Evolutionary conservation across 441 rosid genomes (phyloP).

Genomic region (Euphorbia celastroides): DNA sequence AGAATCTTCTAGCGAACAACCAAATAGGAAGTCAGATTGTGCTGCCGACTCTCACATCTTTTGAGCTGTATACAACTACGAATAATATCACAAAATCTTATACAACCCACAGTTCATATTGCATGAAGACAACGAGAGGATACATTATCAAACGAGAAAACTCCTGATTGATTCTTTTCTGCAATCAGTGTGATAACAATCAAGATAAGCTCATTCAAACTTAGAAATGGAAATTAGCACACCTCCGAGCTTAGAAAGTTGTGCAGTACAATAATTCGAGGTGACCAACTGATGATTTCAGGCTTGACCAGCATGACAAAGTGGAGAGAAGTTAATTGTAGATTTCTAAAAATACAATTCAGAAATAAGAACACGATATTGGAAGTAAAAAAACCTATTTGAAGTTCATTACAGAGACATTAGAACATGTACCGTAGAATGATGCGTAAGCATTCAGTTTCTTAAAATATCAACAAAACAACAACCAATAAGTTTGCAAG

Average conservation of each 20-base stretch:
- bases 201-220: conserved; percentile 8
- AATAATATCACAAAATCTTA: background rate
- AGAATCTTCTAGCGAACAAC: background rate
- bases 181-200: conserved; percentile 2
- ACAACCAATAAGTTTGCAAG: background rate
- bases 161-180: background rate
- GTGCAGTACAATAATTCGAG: conserved; percentile 82
- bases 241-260: conserved; percentile 87
- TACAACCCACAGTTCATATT: background rate
- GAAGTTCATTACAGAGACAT: background rate
- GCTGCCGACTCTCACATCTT: background rate
- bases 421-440: background rate
- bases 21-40: background rate
- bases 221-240: conserved; percentile 16
- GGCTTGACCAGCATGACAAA: conserved; percentile 77
- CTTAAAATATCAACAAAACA: background rate
- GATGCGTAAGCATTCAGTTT: background rate
- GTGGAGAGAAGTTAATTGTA: conserved; percentile 17
- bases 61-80: background rate
- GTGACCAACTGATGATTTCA: conserved; percentile 88
- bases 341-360: background rate
- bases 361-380: background rate
- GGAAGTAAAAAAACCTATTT: background rate
- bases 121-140: background rate
- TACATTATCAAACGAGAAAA: background rate